Conservation (phyloP, 495 filamentous ascomycete species). For the Cladorrhinum samala region DNA sequence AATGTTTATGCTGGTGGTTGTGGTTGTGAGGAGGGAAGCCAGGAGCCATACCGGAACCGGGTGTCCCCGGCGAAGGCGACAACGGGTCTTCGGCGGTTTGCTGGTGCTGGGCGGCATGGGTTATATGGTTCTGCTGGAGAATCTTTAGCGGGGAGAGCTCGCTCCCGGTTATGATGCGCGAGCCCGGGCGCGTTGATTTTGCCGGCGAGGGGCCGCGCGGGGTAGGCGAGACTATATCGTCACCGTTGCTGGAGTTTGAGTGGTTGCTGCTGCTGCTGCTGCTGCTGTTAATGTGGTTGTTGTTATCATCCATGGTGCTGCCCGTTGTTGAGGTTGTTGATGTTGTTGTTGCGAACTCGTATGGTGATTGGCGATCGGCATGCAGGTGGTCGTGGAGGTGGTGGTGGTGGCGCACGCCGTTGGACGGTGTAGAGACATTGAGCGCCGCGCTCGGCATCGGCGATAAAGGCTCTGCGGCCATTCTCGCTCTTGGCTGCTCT, state of each 20-base stretch:
- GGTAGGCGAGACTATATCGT: constrained; percentile 20
- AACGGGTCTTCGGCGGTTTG: constrained; percentile 7
- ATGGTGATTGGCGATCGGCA: neutral
- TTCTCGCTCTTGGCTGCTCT: neutral
- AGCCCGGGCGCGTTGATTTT: constrained; percentile 39
- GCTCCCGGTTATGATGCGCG: constrained; percentile 41
- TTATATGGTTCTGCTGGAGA: constrained; percentile 27
- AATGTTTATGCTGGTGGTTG: neutral
- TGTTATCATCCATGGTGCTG: neutral
- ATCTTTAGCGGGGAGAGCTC: constrained; percentile 48
- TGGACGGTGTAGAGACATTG: constrained; percentile 31
- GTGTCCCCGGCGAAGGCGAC: neutral
- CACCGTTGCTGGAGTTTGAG: constrained; percentile 21
- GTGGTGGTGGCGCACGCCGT: constrained; percentile 10
- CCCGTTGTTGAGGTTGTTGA: neutral
- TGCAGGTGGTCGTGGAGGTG: neutral
- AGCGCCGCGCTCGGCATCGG: constrained; percentile 30
- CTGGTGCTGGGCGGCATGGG: constrained; percentile 4
- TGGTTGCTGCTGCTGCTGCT: constrained; percentile 25
- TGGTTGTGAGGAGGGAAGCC: neutral
- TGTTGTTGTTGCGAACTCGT: neutral
- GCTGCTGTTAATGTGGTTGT: neutral
- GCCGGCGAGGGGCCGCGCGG: constrained; percentile 24
- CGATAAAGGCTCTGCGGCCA: constrained; percentile 34
- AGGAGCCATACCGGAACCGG: neutral